phyloP scores from a whole-genome alignment of 2,329 filamentous ascomycete genomes.

The Fragosphaeria purpurea region DNA sequence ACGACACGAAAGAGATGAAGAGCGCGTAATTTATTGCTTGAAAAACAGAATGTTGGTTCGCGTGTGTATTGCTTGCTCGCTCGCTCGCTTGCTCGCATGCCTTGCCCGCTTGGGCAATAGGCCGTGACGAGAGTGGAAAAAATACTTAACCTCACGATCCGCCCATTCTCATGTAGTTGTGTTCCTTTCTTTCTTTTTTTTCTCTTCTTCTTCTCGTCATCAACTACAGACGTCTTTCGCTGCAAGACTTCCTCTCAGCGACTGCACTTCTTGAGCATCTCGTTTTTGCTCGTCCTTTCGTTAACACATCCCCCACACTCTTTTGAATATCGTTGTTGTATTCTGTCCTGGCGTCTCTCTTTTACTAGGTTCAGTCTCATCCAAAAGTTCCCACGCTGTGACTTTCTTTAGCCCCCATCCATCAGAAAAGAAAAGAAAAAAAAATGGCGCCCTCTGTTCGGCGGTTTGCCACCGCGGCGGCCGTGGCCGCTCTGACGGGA shows the following conservation, averaged over 20 bases:
- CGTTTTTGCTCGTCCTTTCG: constrained; percentile 12
- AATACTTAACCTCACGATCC: background rate
- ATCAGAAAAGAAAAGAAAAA: background rate
- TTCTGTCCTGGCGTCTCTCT: too few species aligned
- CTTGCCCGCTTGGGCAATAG: background rate
- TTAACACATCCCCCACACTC: background rate
- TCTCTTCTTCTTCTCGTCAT: background rate
- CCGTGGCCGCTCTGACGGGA: constrained; percentile 13
- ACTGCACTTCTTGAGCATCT: constrained; percentile 6
- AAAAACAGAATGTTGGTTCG: too few species aligned
- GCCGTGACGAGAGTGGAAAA: background rate
- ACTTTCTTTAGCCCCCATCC: too few species aligned
- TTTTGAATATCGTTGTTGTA: background rate
- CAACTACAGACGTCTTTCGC: background rate
- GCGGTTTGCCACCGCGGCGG: constrained; percentile 19
- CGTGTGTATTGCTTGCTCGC: too few species aligned
- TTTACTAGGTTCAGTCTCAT: too few species aligned
- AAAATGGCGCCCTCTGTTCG: constrained; percentile 5
- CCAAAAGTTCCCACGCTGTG: too few species aligned
- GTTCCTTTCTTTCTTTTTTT: background rate
- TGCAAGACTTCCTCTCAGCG: constrained; percentile 3
- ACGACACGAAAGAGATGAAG: too few species aligned
- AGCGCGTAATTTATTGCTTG: too few species aligned
- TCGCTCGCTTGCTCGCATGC: background rate
- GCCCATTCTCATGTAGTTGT: background rate